Conservation (phyloP, 164 flowering plant genomes). For the Hamamelis virginiana region DNA sequence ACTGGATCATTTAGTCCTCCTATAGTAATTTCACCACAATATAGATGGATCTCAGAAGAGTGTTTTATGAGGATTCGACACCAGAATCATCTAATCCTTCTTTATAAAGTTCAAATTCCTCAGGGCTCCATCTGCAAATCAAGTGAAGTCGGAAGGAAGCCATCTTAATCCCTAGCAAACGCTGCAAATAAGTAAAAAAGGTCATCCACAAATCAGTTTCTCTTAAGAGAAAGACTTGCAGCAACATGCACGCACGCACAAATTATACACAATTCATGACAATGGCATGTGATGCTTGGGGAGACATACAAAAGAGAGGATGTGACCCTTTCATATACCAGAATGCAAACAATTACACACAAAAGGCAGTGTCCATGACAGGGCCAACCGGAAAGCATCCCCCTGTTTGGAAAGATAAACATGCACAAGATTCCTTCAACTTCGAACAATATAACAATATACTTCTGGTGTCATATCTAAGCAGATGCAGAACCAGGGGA, state of each 20-base stretch:
- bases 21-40: not conserved
- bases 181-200: conserved; percentile 44
- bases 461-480: no score
- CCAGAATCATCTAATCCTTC: conserved; percentile 66
- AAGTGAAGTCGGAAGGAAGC: conserved; percentile 79
- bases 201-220: not conserved
- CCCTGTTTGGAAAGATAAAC: no score
- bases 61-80: conserved; percentile 52
- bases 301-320: no score
- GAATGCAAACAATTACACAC: no score
- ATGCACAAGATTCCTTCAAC: no score
- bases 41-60: not conserved
- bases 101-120: conserved; percentile 74
- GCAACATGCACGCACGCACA: not conserved
- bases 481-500: no score
- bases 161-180: conserved; percentile 73
- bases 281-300: no score
- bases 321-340: no score
- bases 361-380: no score
- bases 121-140: conserved; percentile 74
- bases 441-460: no score
- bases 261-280: no score
- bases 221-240: not conserved
- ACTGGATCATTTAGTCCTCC: not conserved
- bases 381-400: no score